Conservation (phyloP, 1,139 yeast genomes). For the Taphrina confusa region DNA sequence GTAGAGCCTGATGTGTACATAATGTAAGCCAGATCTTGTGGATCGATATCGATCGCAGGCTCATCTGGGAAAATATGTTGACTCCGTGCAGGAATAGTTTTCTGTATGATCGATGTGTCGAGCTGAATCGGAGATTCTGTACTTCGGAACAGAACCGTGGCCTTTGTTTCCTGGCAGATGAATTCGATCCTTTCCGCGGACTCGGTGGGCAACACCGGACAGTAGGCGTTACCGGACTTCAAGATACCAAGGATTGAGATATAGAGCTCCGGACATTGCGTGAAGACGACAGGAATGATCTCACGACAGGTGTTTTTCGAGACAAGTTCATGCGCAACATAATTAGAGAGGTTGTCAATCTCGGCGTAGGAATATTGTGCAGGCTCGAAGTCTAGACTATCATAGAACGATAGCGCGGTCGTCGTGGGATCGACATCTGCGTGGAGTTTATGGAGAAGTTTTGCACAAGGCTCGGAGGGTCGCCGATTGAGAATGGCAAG, state of each 20-base stretch:
- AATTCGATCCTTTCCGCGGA: constrained; percentile 39
- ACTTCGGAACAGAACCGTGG: constrained; percentile 31
- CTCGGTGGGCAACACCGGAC: constrained; percentile 40
- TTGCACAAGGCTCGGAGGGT: not conserved
- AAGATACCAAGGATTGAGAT: constrained; percentile 40
- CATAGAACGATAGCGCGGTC: constrained; percentile 2
- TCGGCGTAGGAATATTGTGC: not conserved
- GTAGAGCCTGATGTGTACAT: constrained; percentile 42
- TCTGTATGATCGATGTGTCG: not conserved
- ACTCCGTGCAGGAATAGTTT: no score
- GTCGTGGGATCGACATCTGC: not conserved
- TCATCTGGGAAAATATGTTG: no score
- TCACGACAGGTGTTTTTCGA: not conserved
- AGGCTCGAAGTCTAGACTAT: not conserved
- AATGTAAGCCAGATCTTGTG: constrained; percentile 38
- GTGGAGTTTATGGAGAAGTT: constrained; percentile 14
- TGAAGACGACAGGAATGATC: constrained; percentile 40
- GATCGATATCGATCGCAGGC: not conserved
- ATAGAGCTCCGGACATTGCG: constrained; percentile 40
- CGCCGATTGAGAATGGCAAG: not conserved
- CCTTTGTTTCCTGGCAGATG: constrained; percentile 38
- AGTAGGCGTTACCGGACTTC: constrained; percentile 41
- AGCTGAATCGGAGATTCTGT: not conserved
- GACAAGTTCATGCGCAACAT: not conserved
- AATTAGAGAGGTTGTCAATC: constrained; percentile 7